A percentile compares a stretch with the other conserved stretches of the same genome.
These are phyloP conservation scores for Mycena rebaudengoi DNA, from an alignment of 768 basidiomycete genomes.

Conservation along the genomic window DNA sequence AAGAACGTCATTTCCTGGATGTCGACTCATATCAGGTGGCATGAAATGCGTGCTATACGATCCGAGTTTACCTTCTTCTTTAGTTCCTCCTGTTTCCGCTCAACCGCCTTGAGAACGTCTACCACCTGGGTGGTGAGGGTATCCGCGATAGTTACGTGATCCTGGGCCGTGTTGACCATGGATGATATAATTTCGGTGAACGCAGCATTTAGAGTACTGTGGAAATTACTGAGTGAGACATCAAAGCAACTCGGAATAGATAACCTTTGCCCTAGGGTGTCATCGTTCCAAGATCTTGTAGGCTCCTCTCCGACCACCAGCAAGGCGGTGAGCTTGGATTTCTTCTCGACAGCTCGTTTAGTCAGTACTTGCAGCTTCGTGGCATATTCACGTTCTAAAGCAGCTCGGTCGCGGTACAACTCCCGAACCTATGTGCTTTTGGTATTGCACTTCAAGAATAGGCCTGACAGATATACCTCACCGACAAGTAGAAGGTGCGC, in stretches of 20 bases:
- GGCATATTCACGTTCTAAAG: constrained; percentile 83
- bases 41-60: constrained; percentile 7
- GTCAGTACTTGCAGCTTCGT: constrained; percentile 70
- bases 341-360: constrained; percentile 78
- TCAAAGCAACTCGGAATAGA: background rate
- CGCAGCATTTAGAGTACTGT: constrained; percentile 77
- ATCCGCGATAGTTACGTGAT: constrained; percentile 75
- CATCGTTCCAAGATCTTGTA: constrained; percentile 65
- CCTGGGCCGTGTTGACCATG: constrained; percentile 67
- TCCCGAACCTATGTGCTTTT: constrained; percentile 67
- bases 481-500: constrained; percentile 69
- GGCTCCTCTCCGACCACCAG: constrained; percentile 76
- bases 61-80: constrained; percentile 66
- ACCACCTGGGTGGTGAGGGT: constrained; percentile 64
- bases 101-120: constrained; percentile 68
- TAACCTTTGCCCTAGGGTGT: constrained; percentile 65
- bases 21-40: constrained; percentile 3
- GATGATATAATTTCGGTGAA: constrained; percentile 74
- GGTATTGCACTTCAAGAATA: background rate
- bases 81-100: constrained; percentile 68
- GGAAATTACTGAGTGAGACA: constrained; percentile 20
- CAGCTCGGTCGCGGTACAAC: constrained; percentile 69
- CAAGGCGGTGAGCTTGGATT: constrained; percentile 59
- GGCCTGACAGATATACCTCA: constrained; percentile 58
- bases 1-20: constrained; percentile 73